These are phyloP conservation scores for Aethionema arabicum DNA, from an alignment of 345 rosid species.

Conservation along the genomic window DNA sequence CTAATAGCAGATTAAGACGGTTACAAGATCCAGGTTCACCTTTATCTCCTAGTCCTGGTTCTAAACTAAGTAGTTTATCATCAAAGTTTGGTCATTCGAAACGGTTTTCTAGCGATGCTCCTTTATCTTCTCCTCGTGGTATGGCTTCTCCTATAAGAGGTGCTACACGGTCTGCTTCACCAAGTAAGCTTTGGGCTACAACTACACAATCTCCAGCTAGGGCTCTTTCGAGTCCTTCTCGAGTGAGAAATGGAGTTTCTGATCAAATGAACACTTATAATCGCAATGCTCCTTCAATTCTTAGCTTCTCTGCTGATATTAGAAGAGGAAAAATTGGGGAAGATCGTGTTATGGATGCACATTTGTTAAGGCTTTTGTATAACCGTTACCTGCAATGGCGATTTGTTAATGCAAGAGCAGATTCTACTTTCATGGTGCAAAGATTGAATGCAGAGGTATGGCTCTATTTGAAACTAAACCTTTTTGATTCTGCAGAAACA, in stretches of 20 bases:
- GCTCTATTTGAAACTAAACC: neutral
- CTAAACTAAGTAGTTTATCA: constrained; percentile 51
- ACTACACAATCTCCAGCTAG: constrained; percentile 46
- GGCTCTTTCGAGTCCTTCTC: constrained; percentile 50
- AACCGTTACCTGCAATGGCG: constrained; percentile 89
- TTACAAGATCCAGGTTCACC: constrained; percentile 91
- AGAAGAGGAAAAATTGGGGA: constrained; percentile 82
- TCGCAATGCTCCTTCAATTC: constrained; percentile 52
- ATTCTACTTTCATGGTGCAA: constrained; percentile 60
- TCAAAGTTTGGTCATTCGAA: constrained; percentile 69
- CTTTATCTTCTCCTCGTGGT: constrained; percentile 62
- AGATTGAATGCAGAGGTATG: constrained; percentile 79
- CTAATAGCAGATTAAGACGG: constrained; percentile 88
- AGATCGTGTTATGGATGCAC: constrained; percentile 70
- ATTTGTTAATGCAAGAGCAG: constrained; percentile 85
- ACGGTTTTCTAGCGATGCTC: constrained; percentile 65
- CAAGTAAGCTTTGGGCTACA: constrained; percentile 50
- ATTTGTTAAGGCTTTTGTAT: constrained; percentile 72
- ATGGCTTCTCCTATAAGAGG: constrained; percentile 76
- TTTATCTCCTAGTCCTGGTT: constrained; percentile 59
- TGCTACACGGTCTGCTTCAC: constrained; percentile 47
- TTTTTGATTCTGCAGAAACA: constrained; percentile 10
- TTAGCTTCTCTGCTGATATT: constrained; percentile 83
- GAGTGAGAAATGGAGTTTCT: constrained; percentile 43
- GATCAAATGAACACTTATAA: constrained; percentile 48